phyloP scores from a whole-genome alignment of 1,139 yeast genomes.

The Pichia sp. region DNA sequence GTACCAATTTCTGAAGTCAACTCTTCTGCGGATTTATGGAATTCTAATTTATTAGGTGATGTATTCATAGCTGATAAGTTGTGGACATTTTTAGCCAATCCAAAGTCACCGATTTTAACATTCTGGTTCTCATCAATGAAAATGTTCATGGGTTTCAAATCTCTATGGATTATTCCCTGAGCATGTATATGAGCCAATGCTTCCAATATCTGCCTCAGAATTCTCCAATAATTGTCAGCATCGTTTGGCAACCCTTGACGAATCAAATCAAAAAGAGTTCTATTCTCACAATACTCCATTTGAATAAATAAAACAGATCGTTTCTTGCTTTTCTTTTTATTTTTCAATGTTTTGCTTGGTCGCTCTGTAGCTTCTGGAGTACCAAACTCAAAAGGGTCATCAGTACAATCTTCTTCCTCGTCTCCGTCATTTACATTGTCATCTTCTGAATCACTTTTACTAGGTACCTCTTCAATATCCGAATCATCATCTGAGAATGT shows the following conservation, averaged over 20 bases:
- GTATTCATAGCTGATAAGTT: slow-evolving; percentile 31
- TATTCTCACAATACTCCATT: slow-evolving; percentile 98
- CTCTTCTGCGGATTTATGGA: slow-evolving; percentile 51
- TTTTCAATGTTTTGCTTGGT: slow-evolving; percentile 6
- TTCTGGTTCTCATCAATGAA: slow-evolving; percentile 88
- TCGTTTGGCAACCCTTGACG: slow-evolving; percentile 68
- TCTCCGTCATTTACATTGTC: slow-evolving; percentile 5
- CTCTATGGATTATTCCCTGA: slow-evolving; percentile 93
- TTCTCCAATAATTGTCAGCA: slow-evolving; percentile 81
- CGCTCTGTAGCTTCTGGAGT: slow-evolving; percentile 13
- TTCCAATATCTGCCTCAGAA: slow-evolving; percentile 82
- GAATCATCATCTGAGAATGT: slow-evolving; percentile 41
- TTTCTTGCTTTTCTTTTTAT: slow-evolving; percentile 24
- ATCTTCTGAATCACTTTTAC: slow-evolving; percentile 20
- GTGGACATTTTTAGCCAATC: slow-evolving; percentile 82
- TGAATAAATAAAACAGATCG: slow-evolving; percentile 72
- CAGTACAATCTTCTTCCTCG: background rate
- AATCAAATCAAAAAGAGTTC: slow-evolving; percentile 79
- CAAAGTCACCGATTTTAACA: slow-evolving; percentile 95
- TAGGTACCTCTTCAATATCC: slow-evolving; percentile 28
- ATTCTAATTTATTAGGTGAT: slow-evolving; percentile 20
- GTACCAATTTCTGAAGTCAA: slow-evolving; percentile 93
- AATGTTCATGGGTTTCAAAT: slow-evolving; percentile 91
- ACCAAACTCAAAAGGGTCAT: slow-evolving; percentile 20
- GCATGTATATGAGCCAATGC: slow-evolving; percentile 89